Evolutionary conservation across 2,329 filamentous ascomycete genomes (phyloP), one percentile per base, ranked within the genome.

Genomic region (Geosmithia morbida): DNA sequence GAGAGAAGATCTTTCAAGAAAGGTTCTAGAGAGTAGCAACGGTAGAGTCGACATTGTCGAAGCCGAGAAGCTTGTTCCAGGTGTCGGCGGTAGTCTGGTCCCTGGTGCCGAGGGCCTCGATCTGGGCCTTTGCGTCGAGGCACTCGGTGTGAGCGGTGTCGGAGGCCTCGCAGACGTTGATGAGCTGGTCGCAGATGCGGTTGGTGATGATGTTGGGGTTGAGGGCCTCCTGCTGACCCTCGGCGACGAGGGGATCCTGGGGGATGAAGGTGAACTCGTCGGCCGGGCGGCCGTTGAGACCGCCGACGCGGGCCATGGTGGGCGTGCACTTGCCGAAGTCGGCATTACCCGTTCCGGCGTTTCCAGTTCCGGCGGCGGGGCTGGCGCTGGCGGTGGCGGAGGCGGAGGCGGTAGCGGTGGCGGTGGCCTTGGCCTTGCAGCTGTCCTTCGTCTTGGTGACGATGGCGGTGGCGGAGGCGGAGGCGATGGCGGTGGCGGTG

Each of bases 161-260:
- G 57, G 79, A 79, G 47, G 80, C 80, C 40, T 67, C 65, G 64
- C 81, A 85, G 39, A 80, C 77, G 63, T 83, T 84, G 57, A 63
- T 71, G 49, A 85, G 70, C 66, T 83, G 78, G 62, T 85, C 80
- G 62, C 77, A 80, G 60, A 85, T 78, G 51, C 79, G 74, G 70
- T 82, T 83, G 59, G 79, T 82, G 68, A 85, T 85, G 68, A 85
- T 85, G 66, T 77, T 75, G 48, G 80, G 80, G 74, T 85, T 84
- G 43, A 84, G 68, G 8, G 80, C 79, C 58, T 84, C 81, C 55
- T 78, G 64, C 62, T 85, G 80, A 49, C 59, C 59, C 57, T 77
- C 66, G 52, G 76, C 72, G 49, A 82, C 72, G 17, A 75, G 63
- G 8, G 75, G 65, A 58, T 85, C 81, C 44, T 72, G 72, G 46